These are phyloP conservation scores for Wickerhamomyces subpelliculosus DNA, from an alignment of 805 yeast species.

Conservation along the genomic window DNA sequence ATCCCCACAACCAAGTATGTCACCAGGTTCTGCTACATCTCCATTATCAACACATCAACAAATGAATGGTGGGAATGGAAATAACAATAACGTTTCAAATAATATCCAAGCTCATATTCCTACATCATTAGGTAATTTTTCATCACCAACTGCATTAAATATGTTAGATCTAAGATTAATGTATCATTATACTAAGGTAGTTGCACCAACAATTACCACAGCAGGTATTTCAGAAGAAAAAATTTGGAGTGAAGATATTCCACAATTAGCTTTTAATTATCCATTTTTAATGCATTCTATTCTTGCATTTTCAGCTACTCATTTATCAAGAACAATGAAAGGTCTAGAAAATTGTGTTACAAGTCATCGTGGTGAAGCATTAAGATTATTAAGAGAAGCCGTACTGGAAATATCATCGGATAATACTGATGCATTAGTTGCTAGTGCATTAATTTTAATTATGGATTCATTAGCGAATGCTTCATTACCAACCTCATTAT, in stretches of 20 bases:
- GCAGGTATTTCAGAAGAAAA: conserved; percentile 84
- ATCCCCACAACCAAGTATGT: conserved; percentile 23
- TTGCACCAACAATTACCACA: conserved; percentile 80
- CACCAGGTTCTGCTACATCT: conserved; percentile 20
- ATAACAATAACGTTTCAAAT: conserved; percentile 1
- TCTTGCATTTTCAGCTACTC: conserved; percentile 89
- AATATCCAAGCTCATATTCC: conserved; percentile 6
- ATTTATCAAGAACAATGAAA: conserved; percentile 67
- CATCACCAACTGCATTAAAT: conserved; percentile 37
- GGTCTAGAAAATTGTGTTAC: conserved; percentile 79
- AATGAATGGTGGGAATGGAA: conserved; percentile 2
- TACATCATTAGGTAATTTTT: conserved; percentile 4
- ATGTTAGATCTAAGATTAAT: conserved; percentile 74
- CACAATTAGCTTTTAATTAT: conserved; percentile 77
- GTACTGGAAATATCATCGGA: conserved; percentile 77
- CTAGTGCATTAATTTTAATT: conserved; percentile 80
- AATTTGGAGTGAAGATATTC: conserved; percentile 85
- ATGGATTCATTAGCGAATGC: conserved; percentile 96
- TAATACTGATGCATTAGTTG: conserved; percentile 89
- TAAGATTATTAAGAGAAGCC: conserved; percentile 74
- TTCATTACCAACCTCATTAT: conserved; percentile 34
- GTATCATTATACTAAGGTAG: conserved; percentile 82
- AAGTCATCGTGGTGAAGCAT: conserved; percentile 80
- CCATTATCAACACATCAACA: conserved; percentile 13
- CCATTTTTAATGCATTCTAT: conserved; percentile 92